phyloP scores from a whole-genome alignment of 805 yeast species.

The Myxozyma melibiosi region DNA sequence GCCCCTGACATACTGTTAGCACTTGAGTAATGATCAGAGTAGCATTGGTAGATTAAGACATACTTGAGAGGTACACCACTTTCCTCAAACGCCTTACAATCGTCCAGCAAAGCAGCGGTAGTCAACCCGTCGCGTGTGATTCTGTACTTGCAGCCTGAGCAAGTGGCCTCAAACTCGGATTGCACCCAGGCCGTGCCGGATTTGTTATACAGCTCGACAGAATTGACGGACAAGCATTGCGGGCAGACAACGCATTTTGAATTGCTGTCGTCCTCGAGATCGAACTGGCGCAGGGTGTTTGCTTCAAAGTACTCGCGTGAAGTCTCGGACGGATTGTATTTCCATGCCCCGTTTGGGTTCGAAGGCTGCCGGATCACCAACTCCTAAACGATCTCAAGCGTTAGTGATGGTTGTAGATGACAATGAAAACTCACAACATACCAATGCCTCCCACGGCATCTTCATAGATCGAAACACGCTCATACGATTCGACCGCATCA shows the following conservation, averaged over 20 bases:
- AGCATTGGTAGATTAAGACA: no score
- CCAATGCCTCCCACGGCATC: conserved; percentile 17
- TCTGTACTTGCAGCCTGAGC: conserved; percentile 1
- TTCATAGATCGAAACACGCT: neutral
- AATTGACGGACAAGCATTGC: neutral
- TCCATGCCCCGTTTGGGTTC: neutral
- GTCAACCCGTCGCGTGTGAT: conserved; percentile 3
- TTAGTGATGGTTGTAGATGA: no score
- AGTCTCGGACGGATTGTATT: neutral
- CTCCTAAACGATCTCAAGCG: no score
- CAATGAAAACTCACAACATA: no score
- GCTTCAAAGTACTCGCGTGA: neutral
- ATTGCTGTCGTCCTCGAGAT: neutral
- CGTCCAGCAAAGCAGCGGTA: conserved; percentile 1
- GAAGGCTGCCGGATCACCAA: no score
- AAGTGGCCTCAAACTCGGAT: neutral
- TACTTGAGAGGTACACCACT: conserved; percentile 10
- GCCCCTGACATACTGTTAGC: no score
- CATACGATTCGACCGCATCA: conserved; percentile 2
- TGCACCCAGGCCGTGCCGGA: conserved; percentile 8
- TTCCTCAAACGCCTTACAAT: neutral
- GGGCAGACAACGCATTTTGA: neutral
- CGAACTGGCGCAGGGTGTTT: neutral
- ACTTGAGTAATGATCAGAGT: neutral
- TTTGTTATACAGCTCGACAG: neutral